Evolutionary conservation across 2,329 filamentous ascomycete genomes (phyloP).

Genomic region (Pezicula neosporulosa): DNA sequence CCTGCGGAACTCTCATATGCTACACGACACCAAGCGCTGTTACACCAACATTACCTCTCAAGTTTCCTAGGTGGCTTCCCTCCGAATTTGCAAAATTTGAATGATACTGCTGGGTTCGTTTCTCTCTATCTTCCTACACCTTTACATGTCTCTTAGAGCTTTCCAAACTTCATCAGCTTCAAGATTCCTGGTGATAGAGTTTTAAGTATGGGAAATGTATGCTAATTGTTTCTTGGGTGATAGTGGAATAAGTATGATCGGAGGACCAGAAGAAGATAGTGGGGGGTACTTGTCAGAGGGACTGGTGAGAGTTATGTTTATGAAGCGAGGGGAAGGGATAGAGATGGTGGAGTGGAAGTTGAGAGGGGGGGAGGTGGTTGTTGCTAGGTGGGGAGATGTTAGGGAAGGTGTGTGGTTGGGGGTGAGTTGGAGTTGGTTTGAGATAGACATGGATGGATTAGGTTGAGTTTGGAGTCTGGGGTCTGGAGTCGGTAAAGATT

Average conservation of each 20-base stretch:
- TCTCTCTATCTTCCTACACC: no score
- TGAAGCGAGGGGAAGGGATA: conserved; percentile 59
- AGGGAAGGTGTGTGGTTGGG: conserved; percentile 53
- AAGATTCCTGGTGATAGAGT: no score
- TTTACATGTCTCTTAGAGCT: no score
- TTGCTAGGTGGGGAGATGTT: conserved; percentile 72
- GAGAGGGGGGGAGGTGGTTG: conserved; percentile 62
- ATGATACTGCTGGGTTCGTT: conserved; percentile 67
- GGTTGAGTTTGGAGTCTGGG: no score
- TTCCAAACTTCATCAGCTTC: no score
- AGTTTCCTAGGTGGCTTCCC: conserved; percentile 87
- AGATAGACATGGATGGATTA: not conserved
- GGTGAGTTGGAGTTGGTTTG: conserved; percentile 56
- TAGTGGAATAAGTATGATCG: conserved; percentile 85
- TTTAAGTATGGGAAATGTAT: no score
- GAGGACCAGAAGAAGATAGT: conserved; percentile 75
- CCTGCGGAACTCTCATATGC: conserved; percentile 78
- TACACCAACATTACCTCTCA: conserved; percentile 79
- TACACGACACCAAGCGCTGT: conserved; percentile 76
- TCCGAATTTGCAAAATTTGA: conserved; percentile 72
- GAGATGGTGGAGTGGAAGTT: conserved; percentile 56
- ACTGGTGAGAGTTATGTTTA: conserved; percentile 55
- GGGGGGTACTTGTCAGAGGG: conserved; percentile 82
- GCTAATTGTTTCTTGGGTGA: no score
- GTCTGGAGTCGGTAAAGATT: no score